A percentile compares a stretch with the other conserved stretches of the same genome.
These are phyloP conservation scores for Phalaenopsis aphrodite DNA, from an alignment of 106 monocot species.

Conservation along the genomic window DNA sequence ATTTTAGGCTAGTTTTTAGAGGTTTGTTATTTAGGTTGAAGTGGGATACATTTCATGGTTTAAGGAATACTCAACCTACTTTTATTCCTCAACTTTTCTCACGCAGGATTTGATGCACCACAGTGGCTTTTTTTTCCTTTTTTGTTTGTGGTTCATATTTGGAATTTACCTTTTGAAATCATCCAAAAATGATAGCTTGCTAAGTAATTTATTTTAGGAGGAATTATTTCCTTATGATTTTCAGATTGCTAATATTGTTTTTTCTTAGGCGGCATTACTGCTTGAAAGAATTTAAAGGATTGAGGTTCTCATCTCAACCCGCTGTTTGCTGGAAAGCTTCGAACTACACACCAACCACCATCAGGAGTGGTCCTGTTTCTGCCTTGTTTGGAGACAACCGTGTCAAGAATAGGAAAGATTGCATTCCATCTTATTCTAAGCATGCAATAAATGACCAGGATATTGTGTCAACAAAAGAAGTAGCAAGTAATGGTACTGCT, in stretches of 20 bases:
- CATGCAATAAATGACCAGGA: conserved; percentile 16
- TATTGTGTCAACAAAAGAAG: conserved; percentile 6
- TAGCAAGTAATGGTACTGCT: conserved; percentile 10
- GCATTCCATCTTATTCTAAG: conserved; percentile 4
- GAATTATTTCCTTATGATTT: not conserved
- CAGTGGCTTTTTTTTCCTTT: not conserved
- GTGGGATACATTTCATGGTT: not conserved
- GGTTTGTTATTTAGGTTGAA: not conserved
- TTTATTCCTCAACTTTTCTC: not conserved
- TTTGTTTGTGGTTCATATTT: not conserved
- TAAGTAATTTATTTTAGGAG: not conserved
- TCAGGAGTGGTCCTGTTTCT: conserved; percentile 13
- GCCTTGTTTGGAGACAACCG: conserved; percentile 14
- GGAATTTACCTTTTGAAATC: not conserved
- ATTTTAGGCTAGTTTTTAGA: not conserved
- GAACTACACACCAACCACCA: not conserved
- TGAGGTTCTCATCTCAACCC: conserved; percentile 6
- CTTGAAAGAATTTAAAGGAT: conserved; percentile 5
- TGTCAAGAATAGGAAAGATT: conserved; percentile 13
- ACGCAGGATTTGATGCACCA: not conserved
- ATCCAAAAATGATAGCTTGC: not conserved
- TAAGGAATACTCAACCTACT: not conserved
- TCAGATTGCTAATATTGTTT: not conserved
- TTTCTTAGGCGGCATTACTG: conserved; percentile 4
- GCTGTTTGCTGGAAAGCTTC: conserved; percentile 9